Base-by-base conservation (phyloP, 208 protist species). In the Angomonas ambiguus region DNA sequence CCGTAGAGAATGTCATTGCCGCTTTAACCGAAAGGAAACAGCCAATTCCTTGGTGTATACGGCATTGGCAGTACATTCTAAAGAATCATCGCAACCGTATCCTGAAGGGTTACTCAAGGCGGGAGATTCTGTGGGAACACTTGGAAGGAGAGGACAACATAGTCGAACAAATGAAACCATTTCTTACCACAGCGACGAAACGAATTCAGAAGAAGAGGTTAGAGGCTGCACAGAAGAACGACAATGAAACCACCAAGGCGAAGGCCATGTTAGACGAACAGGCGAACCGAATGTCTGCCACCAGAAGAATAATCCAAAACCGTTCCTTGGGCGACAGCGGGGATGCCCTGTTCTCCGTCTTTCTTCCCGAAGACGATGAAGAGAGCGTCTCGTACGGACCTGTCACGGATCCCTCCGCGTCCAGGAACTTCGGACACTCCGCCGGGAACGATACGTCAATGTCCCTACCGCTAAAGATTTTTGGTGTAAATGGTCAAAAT, bases 301-400 rank as follows among this genome's bases (percentile, higher is more conserved):
- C 38, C 38, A 8, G 38, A n/a, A 45, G 38, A 45, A 45, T 45
- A n/a, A 45, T 45, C 11, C 8, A 45, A 8, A 45, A 45, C 38
- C 8, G 16, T n/a, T 16, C 8, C 11, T n/a, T 45, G 38, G 16
- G 16, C 51, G 32, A 65, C 57, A 59, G 41, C 20, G 69, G 69
- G 25, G 70, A 73, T 27, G 67, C 77, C 3, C 74, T 83, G 31
- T 83, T 83, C 33, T 62, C 71, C 62, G 74, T 83, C 13, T 83
- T 79, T 25, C 16, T 74, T 45, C 48, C 64, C 3, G 62, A 55
- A 16, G 35, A 38, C 34, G 45, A 67, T 30, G 65, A 71, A 27
- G 20, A 67, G n/a, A 22, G 8, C 49, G 11, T 56, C 5, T 30
- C 13, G 8, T 10, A 56, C n/a, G 49, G 27, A 11, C n/a, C n/a